Evolutionary conservation across 371 early-diverging fungal species (phyloP).

Genomic region (Apophysomyces sp.): DNA sequence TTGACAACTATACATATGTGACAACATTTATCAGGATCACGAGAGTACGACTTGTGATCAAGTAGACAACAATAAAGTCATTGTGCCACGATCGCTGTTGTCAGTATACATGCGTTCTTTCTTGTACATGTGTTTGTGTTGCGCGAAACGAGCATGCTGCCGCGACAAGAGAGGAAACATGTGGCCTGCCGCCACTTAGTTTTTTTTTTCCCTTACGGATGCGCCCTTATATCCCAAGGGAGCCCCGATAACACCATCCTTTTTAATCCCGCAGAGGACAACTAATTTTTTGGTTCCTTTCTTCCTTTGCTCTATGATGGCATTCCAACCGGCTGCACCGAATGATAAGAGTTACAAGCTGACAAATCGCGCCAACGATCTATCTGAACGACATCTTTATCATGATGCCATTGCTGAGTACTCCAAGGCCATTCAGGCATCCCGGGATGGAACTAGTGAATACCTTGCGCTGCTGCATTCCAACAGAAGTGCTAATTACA

Average conservation of each 20-base stretch:
- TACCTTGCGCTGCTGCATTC: conserved; percentile 60
- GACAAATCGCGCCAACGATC: conserved; percentile 54
- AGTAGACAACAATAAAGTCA: neutral
- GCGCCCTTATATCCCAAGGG: neutral
- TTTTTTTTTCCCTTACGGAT: neutral
- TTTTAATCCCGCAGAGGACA: neutral
- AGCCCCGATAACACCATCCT: neutral
- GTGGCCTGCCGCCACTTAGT: neutral
- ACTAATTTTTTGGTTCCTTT: neutral
- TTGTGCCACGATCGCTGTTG: neutral
- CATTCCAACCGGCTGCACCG: conserved; percentile 31
- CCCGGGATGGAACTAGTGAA: conserved; percentile 26
- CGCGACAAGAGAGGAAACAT: neutral
- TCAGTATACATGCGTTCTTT: neutral
- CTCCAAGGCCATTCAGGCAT: conserved; percentile 55
- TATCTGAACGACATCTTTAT: conserved; percentile 55
- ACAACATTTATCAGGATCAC: neutral
- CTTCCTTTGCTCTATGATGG: neutral
- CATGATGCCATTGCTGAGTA: conserved; percentile 61
- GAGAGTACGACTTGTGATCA: too few relatives aligned
- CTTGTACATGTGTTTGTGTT: neutral
- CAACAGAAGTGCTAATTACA: conserved; percentile 68
- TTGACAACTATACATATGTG: neutral
- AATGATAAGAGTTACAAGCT: conserved; percentile 41
- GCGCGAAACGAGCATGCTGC: neutral